Base-by-base conservation (phyloP, 306 rosid genomes). In the Hippophae rhamnoides region DNA sequence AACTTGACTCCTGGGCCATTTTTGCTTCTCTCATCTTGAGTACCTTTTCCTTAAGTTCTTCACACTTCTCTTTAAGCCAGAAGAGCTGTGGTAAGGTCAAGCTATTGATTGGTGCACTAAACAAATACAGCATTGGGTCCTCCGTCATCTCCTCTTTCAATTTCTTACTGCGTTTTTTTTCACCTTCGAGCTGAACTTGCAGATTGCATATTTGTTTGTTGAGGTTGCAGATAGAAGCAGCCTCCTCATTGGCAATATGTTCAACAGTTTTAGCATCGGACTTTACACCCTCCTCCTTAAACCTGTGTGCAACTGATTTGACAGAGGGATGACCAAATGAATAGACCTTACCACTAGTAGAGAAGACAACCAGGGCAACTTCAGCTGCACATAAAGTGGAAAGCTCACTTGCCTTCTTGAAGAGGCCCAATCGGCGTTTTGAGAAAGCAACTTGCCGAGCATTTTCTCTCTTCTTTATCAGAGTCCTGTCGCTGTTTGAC, bases 331-430 rank as follows among this genome's bases (percentile, higher is more conserved):
- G 82, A 18, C 23, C 81, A 43, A 74, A 78, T 18, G 23, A 18
- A 18, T 65, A 78, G 12, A 67, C 79, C 45, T 72, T 78, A 38
- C 54, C 52, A 0, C 76, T 80, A 0, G 83, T 80, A 3, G 86
- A 81, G 71, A 81, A 77, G 9, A 77, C 76, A 4, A 81, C 47
- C 40, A 78, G 56, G 38, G 68, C 76, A 38, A 75, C 43, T 41
- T 78, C 79, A 0, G 58, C 75, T 0, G 67, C 84, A 40, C 87
- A 82, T 41, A 82, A 25, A 31, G 76, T 75, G 10, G 73, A 64
- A 2, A 82, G 54, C 68, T 82, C 84, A 13, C 81, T 75, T 7
- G 81, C 87, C 42, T 78, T 81, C 72, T 82, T 82, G 41, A 78
- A 82, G 1, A 82, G 59, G 1, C 83, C 79, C 0, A 63, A 18